Conservation (phyloP, 2,329 filamentous ascomycete genomes). For the Colletotrichum paranaense region DNA sequence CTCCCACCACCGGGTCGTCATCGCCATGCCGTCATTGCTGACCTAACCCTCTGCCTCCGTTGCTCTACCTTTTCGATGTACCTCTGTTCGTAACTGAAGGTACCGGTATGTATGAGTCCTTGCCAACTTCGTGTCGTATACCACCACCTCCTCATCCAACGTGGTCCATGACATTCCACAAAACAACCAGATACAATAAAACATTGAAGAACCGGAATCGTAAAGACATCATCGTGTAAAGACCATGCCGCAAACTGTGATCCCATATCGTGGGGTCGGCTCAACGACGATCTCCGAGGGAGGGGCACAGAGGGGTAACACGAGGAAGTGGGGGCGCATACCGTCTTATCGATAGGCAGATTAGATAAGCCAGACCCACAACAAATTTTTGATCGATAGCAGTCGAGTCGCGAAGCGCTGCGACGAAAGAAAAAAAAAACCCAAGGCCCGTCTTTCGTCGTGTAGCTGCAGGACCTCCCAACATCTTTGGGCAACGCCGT, state of each 20-base stretch:
- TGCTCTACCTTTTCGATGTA: background rate
- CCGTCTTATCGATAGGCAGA: constrained; percentile 4
- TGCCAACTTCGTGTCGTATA: background rate
- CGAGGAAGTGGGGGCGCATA: background rate
- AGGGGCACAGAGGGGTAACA: background rate
- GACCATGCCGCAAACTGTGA: no score
- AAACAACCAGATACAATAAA: background rate
- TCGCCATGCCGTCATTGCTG: constrained; percentile 25
- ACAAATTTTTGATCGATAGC: constrained; percentile 30
- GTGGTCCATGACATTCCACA: background rate
- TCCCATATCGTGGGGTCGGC: background rate
- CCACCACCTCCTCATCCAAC: background rate
- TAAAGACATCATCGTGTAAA: background rate
- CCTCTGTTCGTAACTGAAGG: background rate
- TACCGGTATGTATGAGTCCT: no score
- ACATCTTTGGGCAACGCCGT: constrained; percentile 42
- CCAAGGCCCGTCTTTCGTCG: background rate
- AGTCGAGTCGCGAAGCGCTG: constrained; percentile 23
- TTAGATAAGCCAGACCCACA: constrained; percentile 30
- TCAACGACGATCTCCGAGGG: background rate
- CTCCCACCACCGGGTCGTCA: constrained; percentile 8
- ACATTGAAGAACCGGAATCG: background rate
- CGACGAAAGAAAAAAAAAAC: constrained; percentile 13
- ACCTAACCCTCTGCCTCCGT: background rate
- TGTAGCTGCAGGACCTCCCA: constrained; percentile 19